Conservation (phyloP, 257 asterid genomes). For the Cruciata laevipes region DNA sequence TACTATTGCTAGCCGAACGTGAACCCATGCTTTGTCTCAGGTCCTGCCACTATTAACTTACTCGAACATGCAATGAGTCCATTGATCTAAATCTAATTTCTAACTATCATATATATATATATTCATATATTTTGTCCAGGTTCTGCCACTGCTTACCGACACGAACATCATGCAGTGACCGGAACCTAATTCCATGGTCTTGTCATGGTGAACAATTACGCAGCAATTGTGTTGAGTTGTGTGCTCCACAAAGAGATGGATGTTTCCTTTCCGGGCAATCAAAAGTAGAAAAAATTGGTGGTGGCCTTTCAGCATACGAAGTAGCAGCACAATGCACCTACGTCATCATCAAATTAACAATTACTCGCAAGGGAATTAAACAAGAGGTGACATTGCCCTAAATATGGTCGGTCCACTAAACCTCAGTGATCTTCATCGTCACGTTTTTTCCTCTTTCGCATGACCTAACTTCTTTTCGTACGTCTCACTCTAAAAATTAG, state of each 20-base stretch:
- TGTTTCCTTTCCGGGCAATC: background rate
- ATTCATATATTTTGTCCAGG: too few species aligned
- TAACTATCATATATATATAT: too few species aligned
- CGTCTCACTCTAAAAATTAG: background rate
- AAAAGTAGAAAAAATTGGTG: background rate
- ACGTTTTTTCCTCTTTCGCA: background rate
- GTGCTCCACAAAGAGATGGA: constrained; percentile 4
- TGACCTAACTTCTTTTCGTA: constrained; percentile 16
- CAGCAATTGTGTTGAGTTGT: background rate
- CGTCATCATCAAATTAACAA: background rate
- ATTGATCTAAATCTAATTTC: too few species aligned
- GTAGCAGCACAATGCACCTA: background rate
- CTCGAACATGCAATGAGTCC: too few species aligned
- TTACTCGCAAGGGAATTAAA: background rate
- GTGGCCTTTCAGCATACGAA: constrained; percentile 13
- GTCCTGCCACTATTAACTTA: too few species aligned
- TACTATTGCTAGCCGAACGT: too few species aligned
- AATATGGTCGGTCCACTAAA: constrained; percentile 1
- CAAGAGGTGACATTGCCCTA: constrained; percentile 7
- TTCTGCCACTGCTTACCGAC: too few species aligned
- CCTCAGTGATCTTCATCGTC: constrained; percentile 5
- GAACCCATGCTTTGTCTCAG: too few species aligned
- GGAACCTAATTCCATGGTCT: background rate
- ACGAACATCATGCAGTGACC: background rate
- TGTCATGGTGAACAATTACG: background rate